Evolutionary conservation across 2,329 filamentous ascomycete genomes (phyloP), one percentile per base, ranked within the genome.

Genomic region (Paracamarosporium sp.): DNA sequence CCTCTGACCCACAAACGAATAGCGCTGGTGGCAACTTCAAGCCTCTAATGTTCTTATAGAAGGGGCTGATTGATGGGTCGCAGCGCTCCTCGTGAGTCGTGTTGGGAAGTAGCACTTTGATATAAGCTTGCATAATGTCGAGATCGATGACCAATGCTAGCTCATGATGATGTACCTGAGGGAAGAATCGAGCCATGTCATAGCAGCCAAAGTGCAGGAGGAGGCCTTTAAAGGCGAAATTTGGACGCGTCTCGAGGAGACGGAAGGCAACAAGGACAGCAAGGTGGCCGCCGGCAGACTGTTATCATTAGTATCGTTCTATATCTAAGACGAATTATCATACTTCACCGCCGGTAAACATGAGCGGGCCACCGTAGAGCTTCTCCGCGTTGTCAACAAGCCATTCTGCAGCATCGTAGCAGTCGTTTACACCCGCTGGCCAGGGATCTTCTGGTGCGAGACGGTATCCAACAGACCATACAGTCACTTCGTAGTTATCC

Each of bases 361-460:
- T 66, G 22, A 83, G 57, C 2, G 75, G 70, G 0, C 70, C 79
- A 67, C 80, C 80, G 60, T 79, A 83, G 17, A 74, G 62, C 6
- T 64, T 64, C 45, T 79, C 68, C 0, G 79, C 78, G 56, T 84
- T 76, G 52, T 83, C 79, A 25, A 84, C 70, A 1, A 88, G 74
- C 70, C 82, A 84, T 56, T 84, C 81, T 0, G 79, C 85, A 4
- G 79, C 83, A 65, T 88, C 85, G 63, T 82, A 80, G 71, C 84
- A 86, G 68, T 88, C 86, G 51, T 88, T 77, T 4, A 80, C 79
- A 0, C 78, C 82, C 0, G 78, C 79, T 0, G 86, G 86, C 67
- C 81, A 87, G 0, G 85, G 83, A 62, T 87, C 57, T 66, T 88
- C 85, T 0, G 86, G 86, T 0, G 85, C 85, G 17, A 86, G 79